Base-by-base conservation (phyloP, 2,329 filamentous ascomycete genomes). In the Aureobasidium sp. region DNA sequence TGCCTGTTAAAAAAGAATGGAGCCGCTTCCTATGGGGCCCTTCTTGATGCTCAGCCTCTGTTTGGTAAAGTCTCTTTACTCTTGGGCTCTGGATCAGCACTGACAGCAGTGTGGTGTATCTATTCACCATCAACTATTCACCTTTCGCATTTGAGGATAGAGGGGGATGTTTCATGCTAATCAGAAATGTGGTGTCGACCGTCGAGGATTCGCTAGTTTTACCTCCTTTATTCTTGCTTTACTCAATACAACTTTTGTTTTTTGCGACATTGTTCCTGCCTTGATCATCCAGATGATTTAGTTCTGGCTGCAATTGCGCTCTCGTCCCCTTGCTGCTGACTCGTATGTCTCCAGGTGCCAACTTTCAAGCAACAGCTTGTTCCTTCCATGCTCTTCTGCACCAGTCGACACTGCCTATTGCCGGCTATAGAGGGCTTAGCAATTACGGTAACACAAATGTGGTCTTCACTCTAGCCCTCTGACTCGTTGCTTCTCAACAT, bases 111-210 rank as follows among this genome's bases (percentile, higher is more conserved):
- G 50, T 19, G 50, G 35, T 42, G 50, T 54, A 42, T 24, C 17
- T 54, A 42, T 29, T 7, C 35, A 42, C 29, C 37, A 54, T 54
- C 24, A 11, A 42, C 50, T 54, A 54, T 42, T 19, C 35, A 40
- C 37, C 8, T 54, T 42, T 54, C 37, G 29, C 50, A 31, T 29
- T 22, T 22, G 50, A 31, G 50, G 24, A 54, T 31, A 40, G 24
- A 54, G 50, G 50, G 24, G 50, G 50, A 54, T 42, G 50, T 54
- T 54, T 54, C 50, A 15, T 54, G 50, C 50, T 54, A 40, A 54
- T 54, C 50, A 7, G 24, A 24, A 24, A 42, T 42, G 19, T 54
- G 50, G 35, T 54, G 2, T 40, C 8, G 12, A 29, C 35, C 35
- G 27, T 54, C 50, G 14, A 29, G 31, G 50, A 54, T 54, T n/a